phyloP scores from a whole-genome alignment of 2,329 filamentous ascomycete species.

The Knufia petricola region DNA sequence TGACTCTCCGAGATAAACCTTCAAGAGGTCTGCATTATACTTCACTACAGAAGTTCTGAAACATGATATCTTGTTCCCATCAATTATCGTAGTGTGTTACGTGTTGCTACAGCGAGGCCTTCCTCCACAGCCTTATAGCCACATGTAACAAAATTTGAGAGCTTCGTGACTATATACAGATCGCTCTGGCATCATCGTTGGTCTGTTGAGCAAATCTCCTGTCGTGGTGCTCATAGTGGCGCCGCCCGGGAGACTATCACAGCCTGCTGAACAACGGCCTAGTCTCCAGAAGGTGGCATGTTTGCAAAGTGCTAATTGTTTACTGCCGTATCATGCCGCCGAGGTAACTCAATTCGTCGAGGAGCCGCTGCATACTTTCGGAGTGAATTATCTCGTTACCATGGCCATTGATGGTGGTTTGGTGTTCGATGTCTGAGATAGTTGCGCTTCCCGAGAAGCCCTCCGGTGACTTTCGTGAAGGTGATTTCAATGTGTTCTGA shows the following conservation, averaged over 20 bases:
- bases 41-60: not conserved
- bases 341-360: slow-evolving; percentile 44
- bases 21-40: not conserved
- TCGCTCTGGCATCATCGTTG: not conserved
- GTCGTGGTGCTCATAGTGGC: no score
- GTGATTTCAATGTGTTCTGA: slow-evolving; percentile 16
- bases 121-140: not conserved
- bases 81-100: no score
- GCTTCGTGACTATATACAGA: not conserved
- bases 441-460: not conserved
- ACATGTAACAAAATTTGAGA: not conserved
- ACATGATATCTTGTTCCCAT: not conserved
- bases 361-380: slow-evolving; percentile 38
- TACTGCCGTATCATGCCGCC: slow-evolving; percentile 25
- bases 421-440: not conserved
- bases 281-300: no score
- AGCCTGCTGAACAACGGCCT: no score
- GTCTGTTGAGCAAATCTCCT: no score
- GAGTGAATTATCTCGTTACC: slow-evolving; percentile 19
- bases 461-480: not conserved
- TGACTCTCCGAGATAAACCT: not conserved
- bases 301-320: not conserved
- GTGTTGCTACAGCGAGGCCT: not conserved
- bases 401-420: not conserved
- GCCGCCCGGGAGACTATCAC: no score